These are phyloP conservation scores for Aspergillus sp. DNA, from an alignment of 2,329 filamentous ascomycete genomes.

Conservation along the genomic window DNA sequence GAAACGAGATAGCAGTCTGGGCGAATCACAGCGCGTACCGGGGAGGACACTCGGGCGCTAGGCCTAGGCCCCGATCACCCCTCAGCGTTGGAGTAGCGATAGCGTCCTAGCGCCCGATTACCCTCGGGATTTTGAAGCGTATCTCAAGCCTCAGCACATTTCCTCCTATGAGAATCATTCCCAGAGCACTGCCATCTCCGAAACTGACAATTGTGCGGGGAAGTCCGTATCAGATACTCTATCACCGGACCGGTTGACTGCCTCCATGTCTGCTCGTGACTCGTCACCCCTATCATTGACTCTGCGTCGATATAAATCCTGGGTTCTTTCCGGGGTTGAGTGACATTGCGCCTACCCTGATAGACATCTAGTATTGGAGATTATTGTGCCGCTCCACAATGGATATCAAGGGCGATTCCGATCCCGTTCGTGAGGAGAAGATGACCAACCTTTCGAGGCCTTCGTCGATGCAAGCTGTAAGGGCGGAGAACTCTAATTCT, in stretches of 20 bases:
- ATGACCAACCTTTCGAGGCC: neutral
- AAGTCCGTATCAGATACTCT: neutral
- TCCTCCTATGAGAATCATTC: neutral
- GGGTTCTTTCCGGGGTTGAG: neutral
- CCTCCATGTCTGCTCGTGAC: neutral
- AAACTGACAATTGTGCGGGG: neutral
- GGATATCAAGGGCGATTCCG: neutral
- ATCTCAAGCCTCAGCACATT: neutral
- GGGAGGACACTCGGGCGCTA: neutral
- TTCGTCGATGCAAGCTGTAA: neutral
- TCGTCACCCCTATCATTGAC: neutral
- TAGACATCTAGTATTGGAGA: neutral
- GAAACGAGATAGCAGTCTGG: neutral
- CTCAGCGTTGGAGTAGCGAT: neutral
- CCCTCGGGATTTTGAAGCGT: neutral
- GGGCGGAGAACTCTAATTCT: neutral
- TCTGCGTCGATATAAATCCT: slow-evolving; percentile 1
- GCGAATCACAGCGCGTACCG: neutral
- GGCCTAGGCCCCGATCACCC: neutral
- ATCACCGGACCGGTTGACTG: neutral
- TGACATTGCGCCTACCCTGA: neutral
- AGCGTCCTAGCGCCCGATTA: neutral
- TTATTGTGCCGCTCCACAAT: neutral
- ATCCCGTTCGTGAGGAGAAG: neutral
- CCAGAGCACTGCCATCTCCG: neutral